A percentile compares a stretch with the other conserved stretches of the same genome.
These are phyloP conservation scores for Erythrophleum ivorense DNA, from an alignment of 331 rosid species.

Conservation along the genomic window DNA sequence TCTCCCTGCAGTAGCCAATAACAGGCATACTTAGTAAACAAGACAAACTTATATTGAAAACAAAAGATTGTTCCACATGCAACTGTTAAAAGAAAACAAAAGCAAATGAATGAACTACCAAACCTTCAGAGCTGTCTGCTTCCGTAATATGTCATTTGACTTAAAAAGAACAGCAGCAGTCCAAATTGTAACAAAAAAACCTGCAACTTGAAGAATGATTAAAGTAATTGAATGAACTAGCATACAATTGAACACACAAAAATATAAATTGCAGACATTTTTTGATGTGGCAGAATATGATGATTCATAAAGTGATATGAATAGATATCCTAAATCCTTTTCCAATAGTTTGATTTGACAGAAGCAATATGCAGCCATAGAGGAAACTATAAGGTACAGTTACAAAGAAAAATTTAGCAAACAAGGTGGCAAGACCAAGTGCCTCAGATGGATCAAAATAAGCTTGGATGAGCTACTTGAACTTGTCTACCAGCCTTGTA, in stretches of 20 bases:
- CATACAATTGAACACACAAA: neutral
- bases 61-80: neutral
- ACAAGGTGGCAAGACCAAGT: neutral
- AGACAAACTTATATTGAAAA: neutral
- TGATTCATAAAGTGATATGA: neutral
- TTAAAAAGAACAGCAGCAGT: constrained; percentile 90
- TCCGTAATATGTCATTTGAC: constrained; percentile 87
- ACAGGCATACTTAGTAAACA: constrained; percentile 35
- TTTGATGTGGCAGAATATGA: neutral
- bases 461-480: neutral
- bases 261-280: neutral
- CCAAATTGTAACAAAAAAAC: constrained; percentile 95
- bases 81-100: neutral
- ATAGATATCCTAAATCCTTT: constrained; percentile 14
- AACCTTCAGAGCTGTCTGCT: constrained; percentile 90
- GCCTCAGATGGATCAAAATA: neutral
- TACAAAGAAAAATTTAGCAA: neutral
- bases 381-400: neutral
- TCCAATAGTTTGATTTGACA: neutral
- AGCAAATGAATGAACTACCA: neutral
- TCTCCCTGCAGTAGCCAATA: constrained; percentile 83
- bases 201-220: constrained; percentile 50
- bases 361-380: neutral
- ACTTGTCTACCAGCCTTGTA: neutral
- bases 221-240: constrained; percentile 5